These are phyloP conservation scores for Asparagopsis taxiformis DNA, from an alignment of 31 red algal genomes.

Conservation along the genomic window DNA sequence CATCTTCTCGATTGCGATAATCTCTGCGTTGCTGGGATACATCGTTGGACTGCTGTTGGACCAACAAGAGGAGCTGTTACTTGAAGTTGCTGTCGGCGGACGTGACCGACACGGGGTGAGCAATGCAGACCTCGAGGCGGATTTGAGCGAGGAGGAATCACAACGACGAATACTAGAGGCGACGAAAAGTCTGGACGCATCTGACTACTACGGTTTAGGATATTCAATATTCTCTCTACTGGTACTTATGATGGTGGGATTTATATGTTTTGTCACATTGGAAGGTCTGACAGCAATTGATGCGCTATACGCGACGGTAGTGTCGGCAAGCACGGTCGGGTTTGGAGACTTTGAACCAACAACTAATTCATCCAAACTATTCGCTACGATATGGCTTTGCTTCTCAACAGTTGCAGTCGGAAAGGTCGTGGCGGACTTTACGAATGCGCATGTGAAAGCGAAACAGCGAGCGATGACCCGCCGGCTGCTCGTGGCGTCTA, in stretches of 20 bases:
- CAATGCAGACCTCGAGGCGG: background rate
- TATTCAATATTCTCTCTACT: background rate
- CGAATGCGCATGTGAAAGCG: constrained; percentile 19
- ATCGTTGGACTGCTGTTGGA: constrained; percentile 23
- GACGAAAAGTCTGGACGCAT: constrained; percentile 1
- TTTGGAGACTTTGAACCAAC: constrained; percentile 62
- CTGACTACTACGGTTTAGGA: constrained; percentile 1
- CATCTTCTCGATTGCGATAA: constrained; percentile 21
- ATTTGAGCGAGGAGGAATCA: background rate
- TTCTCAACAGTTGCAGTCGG: constrained; percentile 49
- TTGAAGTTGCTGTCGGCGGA: background rate
- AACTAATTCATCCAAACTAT: constrained; percentile 13
- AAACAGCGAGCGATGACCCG: constrained; percentile 33
- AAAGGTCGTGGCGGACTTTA: constrained; percentile 56
- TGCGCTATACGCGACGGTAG: constrained; percentile 46
- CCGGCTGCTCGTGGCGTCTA: constrained; percentile 31
- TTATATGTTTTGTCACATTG: constrained; percentile 20
- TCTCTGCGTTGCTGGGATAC: constrained; percentile 12
- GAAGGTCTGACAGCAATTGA: constrained; percentile 30
- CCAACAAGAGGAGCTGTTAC: constrained; percentile 41
- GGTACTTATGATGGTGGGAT: background rate
- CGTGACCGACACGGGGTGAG: background rate
- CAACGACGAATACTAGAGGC: background rate
- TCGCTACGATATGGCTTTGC: constrained; percentile 67
- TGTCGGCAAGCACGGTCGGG: constrained; percentile 52